Evolutionary conservation across 192 early-diverging fungal species (phyloP).

Genomic region (Gaertneriomyces sp.): DNA sequence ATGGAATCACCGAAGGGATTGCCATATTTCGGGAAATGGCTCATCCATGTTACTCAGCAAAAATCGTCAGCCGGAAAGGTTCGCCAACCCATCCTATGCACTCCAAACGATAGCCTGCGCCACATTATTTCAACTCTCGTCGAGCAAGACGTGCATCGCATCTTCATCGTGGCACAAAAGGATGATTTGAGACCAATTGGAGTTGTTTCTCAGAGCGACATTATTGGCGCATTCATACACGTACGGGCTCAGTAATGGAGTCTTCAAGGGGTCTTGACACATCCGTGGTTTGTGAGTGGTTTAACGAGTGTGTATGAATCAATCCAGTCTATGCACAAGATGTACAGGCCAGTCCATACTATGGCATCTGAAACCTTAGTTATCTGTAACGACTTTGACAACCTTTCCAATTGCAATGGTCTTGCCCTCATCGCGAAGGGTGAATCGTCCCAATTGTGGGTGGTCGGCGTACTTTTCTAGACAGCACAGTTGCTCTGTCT

Average conservation of each 20-base stretch:
- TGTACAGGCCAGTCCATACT: no score
- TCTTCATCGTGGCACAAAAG: conserved; percentile 51
- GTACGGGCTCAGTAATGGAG: conserved; percentile 3
- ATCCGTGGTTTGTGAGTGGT: no score
- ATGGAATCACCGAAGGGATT: background rate
- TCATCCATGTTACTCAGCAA: conserved; percentile 1
- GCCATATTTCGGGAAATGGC: background rate
- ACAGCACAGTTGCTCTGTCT: conserved; percentile 72
- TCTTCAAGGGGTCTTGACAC: background rate
- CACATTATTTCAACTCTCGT: conserved; percentile 39
- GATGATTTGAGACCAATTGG: conserved; percentile 37
- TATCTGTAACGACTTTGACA: conserved; percentile 58
- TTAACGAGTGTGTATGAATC: no score
- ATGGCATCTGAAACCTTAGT: background rate
- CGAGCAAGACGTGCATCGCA: conserved; percentile 49
- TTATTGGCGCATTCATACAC: conserved; percentile 40
- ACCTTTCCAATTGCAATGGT: conserved; percentile 95
- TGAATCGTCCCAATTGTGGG: conserved; percentile 94
- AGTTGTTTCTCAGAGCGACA: conserved; percentile 58
- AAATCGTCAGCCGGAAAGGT: background rate
- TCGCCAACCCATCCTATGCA: conserved; percentile 5
- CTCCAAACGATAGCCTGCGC: conserved; percentile 33
- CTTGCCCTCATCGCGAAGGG: conserved; percentile 93
- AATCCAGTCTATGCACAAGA: no score
- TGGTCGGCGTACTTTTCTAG: conserved; percentile 83